Evolutionary conservation across 2,329 filamentous ascomycete species (phyloP).

Genomic region (Lachnellula subtilissima): DNA sequence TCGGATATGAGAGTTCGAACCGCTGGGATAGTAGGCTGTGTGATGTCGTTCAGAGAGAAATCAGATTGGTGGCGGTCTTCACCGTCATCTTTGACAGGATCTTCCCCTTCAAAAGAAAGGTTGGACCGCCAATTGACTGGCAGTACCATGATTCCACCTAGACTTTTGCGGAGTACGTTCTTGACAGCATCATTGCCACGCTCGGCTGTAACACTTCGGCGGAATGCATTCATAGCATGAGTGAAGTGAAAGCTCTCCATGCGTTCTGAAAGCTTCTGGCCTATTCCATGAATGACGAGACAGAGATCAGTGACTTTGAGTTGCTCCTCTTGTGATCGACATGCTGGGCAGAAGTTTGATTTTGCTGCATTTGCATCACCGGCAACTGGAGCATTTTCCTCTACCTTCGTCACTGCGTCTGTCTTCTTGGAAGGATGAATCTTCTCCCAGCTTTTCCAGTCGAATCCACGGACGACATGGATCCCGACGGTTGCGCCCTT

Average conservation of each 20-base stretch:
- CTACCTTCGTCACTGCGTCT: slow-evolving; percentile 30
- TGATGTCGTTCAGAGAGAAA: slow-evolving; percentile 80
- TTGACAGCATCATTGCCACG: slow-evolving; percentile 70
- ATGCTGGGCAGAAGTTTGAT: slow-evolving; percentile 46
- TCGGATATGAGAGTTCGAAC: slow-evolving; percentile 94
- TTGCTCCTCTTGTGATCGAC: slow-evolving; percentile 57
- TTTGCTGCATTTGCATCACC: slow-evolving; percentile 15
- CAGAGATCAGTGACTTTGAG: slow-evolving; percentile 80
- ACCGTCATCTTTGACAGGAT: slow-evolving; percentile 51
- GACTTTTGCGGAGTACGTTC: slow-evolving; percentile 66
- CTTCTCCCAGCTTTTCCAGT: slow-evolving; percentile 69
- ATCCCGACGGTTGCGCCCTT: slow-evolving; percentile 80
- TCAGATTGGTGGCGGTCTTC: slow-evolving; percentile 53
- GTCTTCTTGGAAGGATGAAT: slow-evolving; percentile 46
- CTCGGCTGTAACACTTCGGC: slow-evolving; percentile 81
- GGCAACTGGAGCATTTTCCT: slow-evolving; percentile 18
- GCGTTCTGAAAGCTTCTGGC: slow-evolving; percentile 89
- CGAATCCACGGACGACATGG: slow-evolving; percentile 84
- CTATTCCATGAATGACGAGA: slow-evolving; percentile 90
- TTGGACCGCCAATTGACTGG: slow-evolving; percentile 92
- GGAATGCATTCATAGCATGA: slow-evolving; percentile 87
- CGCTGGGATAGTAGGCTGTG: slow-evolving; percentile 81
- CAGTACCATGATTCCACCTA: slow-evolving; percentile 88
- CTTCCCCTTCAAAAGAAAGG: slow-evolving; percentile 79
- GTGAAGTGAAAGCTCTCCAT: slow-evolving; percentile 98